Evolutionary conservation across 345 rosid species (phyloP).

Genomic region (Cardamine occulta): DNA sequence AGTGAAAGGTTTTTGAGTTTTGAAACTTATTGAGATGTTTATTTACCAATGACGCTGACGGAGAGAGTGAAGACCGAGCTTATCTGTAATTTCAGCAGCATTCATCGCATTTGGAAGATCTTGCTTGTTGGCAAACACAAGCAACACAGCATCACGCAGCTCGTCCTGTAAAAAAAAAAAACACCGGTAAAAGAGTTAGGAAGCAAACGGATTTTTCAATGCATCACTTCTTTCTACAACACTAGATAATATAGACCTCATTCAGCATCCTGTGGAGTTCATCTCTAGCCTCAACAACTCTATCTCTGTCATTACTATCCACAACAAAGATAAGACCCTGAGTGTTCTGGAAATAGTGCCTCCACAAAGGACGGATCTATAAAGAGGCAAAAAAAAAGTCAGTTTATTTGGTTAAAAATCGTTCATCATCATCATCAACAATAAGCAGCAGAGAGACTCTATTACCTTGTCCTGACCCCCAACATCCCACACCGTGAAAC

Average conservation of each 20-base stretch:
- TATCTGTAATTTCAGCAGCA: conserved; percentile 85
- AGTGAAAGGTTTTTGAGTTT: background rate
- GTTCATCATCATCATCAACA: background rate
- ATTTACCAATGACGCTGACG: conserved; percentile 82
- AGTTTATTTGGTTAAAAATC: background rate
- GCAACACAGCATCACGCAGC: conserved; percentile 91
- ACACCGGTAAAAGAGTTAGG: background rate
- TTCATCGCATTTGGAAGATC: conserved; percentile 92
- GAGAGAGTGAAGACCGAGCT: conserved; percentile 84
- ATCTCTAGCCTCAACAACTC: conserved; percentile 59
- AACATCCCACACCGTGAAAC: conserved; percentile 73
- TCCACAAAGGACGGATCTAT: conserved; percentile 81
- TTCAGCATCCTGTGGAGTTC: conserved; percentile 84
- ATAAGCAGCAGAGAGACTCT: background rate
- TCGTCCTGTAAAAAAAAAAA: conserved; percentile 56
- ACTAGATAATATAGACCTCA: conserved; percentile 49
- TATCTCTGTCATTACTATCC: conserved; percentile 84
- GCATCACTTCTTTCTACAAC: background rate
- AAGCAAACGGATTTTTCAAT: background rate
- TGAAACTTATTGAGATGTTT: background rate
- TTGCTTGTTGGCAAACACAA: conserved; percentile 87
- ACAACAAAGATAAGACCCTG: conserved; percentile 90
- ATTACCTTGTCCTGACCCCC: conserved; percentile 94
- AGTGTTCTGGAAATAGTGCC: conserved; percentile 79
- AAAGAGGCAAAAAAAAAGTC: background rate